A percentile compares a stretch with the other conserved stretches of the same genome.
Conservation (phyloP, 2,329 filamentous ascomycete genomes). For the Diaporthe velutina region DNA sequence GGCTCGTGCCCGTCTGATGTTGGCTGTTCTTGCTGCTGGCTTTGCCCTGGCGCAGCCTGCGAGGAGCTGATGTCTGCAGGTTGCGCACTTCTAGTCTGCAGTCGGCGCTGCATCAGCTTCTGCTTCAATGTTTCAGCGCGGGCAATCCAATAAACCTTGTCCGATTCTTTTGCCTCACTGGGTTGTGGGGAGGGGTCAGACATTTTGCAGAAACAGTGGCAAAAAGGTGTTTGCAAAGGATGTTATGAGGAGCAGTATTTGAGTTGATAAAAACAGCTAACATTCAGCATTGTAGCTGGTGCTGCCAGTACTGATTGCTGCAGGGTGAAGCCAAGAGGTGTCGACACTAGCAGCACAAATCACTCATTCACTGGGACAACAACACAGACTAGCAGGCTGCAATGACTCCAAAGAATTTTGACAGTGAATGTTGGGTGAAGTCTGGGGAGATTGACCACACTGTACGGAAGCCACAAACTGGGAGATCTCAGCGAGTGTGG, state of each 20-base stretch:
- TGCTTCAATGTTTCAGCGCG: background rate
- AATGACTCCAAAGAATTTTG: background rate
- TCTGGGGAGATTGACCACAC: background rate
- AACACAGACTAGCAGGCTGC: background rate
- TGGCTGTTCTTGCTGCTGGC: background rate
- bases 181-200: background rate
- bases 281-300: background rate
- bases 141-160: background rate
- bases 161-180: background rate
- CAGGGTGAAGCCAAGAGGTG: background rate
- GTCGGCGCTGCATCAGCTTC: background rate
- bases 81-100: background rate
- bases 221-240: background rate
- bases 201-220: conserved; percentile 38
- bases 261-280: background rate
- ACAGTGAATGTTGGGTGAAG: background rate
- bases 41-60: background rate
- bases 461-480: background rate
- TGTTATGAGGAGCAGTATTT: background rate
- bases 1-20: background rate
- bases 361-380: background rate
- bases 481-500: background rate
- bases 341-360: background rate
- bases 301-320: background rate
- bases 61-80: background rate